Base-by-base conservation (phyloP, 371 early-diverging fungal genomes). In the Syncephalastrum monosporum region DNA sequence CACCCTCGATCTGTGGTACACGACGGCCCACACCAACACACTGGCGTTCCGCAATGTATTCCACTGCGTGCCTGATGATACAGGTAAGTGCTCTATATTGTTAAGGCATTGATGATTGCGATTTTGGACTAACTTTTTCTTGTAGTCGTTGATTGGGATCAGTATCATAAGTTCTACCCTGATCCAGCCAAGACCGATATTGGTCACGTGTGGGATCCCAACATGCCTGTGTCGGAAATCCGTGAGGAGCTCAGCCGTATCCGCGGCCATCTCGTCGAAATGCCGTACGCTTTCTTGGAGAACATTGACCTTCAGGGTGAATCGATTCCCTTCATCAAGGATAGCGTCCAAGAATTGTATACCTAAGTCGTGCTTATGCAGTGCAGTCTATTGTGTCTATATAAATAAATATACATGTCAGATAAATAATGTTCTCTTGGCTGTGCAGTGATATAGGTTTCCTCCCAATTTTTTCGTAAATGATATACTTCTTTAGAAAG, bases 51-150 rank as follows among this genome's bases (percentile, higher is more conserved):
- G 91, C 16, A 68, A 82, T 5, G 83, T 91, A 3, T 91, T 91
- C 69, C 82, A 81, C 19, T 86, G 87, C 57, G 83, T 91, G 16
- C 92, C 92, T 24, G 92, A 91, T 57, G 88, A 89, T 25, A 80
- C 55, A n/a, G 68, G 74, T 74, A 66, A 56, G 64, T 21, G 3
- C 13, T 42, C n/a, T 17, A 42, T 5, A 25, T 27, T 13, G 3
- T 3, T 42, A 50, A 2, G n/a, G 21, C 21, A 2, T 21, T 21
- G 21, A 21, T 21, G 21, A 21, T 21, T 21, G 21, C 2, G 21
- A 21, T 21, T 21, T 2, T 21, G 21, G 21, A 21, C 27, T 27
- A 27, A 21, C 21, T 21, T 27, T 27, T 3, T 21, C 21, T 23
- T 53, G 52, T 70, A 51, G 80, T 91, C 10, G 66, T 61, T 45